These are phyloP conservation scores for Paramecium caudatum DNA, from an alignment of 73 alveolate species.

Conservation along the genomic window DNA sequence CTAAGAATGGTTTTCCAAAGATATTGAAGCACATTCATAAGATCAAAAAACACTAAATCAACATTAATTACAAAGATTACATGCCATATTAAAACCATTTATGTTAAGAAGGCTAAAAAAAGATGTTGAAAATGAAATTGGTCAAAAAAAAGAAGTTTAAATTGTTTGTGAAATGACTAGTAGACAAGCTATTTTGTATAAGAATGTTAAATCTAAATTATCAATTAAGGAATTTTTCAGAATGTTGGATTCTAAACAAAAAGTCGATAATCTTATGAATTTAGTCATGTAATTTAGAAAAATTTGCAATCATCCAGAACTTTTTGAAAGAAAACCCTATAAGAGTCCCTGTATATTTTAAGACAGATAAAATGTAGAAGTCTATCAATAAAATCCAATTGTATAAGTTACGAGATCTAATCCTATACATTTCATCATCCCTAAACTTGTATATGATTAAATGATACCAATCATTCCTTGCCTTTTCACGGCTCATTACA, in stretches of 20 bases:
- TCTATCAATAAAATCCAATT: slow-evolving; percentile 69
- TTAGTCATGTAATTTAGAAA: slow-evolving; percentile 97
- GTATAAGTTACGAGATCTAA: slow-evolving; percentile 74
- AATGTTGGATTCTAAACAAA: slow-evolving; percentile 91
- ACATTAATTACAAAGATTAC: slow-evolving; percentile 95
- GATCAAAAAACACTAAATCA: slow-evolving; percentile 94
- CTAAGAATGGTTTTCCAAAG: slow-evolving; percentile 99
- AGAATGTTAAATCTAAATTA: slow-evolving; percentile 92
- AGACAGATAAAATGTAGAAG: slow-evolving; percentile 81
- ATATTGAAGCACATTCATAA: slow-evolving; percentile 96
- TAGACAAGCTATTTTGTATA: slow-evolving; percentile 92
- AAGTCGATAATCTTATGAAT: slow-evolving; percentile 97
- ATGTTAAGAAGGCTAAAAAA: slow-evolving; percentile 96
- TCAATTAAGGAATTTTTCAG: slow-evolving; percentile 94
- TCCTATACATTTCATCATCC: slow-evolving; percentile 88
- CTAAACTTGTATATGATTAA: slow-evolving; percentile 92
- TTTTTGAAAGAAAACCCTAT: slow-evolving; percentile 96
- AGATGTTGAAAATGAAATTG: slow-evolving; percentile 98
- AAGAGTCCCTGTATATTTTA: slow-evolving; percentile 91
- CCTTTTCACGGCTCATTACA: slow-evolving; percentile 56
- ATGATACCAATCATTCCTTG: background rate
- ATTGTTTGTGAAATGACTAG: slow-evolving; percentile 96
- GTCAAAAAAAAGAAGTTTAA: slow-evolving; percentile 94
- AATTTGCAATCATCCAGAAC: slow-evolving; percentile 98
- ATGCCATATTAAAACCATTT: slow-evolving; percentile 97